Evolutionary conservation across 176 grass and related monocot genomes (phyloP), one percentile per base, ranked within the genome.

Genomic region (Thalia dealbata): DNA sequence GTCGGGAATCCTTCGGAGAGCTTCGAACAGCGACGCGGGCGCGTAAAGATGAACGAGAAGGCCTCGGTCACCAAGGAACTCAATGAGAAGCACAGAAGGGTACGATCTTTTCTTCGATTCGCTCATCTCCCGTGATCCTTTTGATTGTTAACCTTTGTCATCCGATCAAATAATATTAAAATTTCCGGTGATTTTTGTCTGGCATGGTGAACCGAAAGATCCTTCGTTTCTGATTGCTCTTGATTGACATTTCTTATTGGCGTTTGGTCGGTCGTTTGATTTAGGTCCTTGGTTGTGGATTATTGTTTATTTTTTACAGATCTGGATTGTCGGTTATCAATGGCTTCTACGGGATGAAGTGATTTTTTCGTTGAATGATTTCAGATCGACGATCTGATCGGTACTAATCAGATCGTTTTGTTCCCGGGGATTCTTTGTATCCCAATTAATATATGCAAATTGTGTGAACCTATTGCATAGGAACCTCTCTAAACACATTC

Each of bases 61-160:
- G 73, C 73, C 7, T 38, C 73, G 38, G 73, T 75, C 52, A 27
- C 73, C 56, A 75, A 63, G 25, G 73, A 75, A 46, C 73, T 75
- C 73, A 63, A 75, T 46, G 73, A 46, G 22, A 46, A 22, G 16
- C 73, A 75, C 58, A 41, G 23, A 48, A 75, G 63, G 73, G 73
- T 62, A 21, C n/a, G 10, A 10, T 13, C 21, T 29, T 75, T 48
- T 44, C 22, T 32, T 42, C 30, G n/a, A 27, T 71, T 62, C 32
- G 22, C 41, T n/a, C 21, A 9, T 0, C 7, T 75, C n/a, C 26
- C 13, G 26, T 73, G 25, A 52, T 19, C 18, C 10, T 58, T 73
- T 56, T 11, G 18, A 19, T 23, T 23, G 51, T 11, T 58, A 41
- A n/a, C 12, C 21, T 29, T 21, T 13, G 14, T 35, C 29, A 10